Conservation (phyloP, 2,329 filamentous ascomycete species). For the Xylaria sp. region DNA sequence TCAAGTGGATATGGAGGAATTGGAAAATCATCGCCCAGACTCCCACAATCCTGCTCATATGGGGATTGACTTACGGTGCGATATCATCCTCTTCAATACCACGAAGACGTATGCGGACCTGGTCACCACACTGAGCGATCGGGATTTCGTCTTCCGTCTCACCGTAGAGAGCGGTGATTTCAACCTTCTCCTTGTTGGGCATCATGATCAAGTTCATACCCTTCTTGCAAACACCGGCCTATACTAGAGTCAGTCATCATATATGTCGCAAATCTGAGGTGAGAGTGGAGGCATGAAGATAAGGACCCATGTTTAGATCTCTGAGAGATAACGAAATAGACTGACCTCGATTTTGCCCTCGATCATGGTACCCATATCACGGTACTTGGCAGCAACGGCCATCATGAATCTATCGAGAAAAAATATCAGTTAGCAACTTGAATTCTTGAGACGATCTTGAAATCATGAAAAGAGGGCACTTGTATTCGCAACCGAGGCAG, state of each 20-base stretch:
- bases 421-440: constrained; percentile 1
- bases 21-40: neutral
- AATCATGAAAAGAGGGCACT: too few species aligned
- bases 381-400: constrained; percentile 92
- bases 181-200: constrained; percentile 81
- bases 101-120: constrained; percentile 84
- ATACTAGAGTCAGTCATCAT: constrained; percentile 2
- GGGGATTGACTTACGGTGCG: constrained; percentile 46
- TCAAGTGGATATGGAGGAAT: neutral
- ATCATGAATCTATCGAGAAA: constrained; percentile 70
- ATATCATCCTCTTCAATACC: constrained; percentile 98
- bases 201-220: constrained; percentile 78
- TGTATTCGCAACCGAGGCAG: neutral
- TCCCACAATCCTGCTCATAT: neutral
- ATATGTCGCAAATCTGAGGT: too few species aligned
- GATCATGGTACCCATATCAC: constrained; percentile 94
- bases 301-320: too few species aligned
- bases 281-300: too few species aligned
- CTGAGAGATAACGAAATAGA: neutral
- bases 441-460: neutral
- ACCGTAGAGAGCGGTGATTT: constrained; percentile 81
- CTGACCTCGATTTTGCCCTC: constrained; percentile 84
- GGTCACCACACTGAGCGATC: constrained; percentile 83
- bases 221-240: constrained; percentile 85
- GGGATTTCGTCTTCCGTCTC: constrained; percentile 91